Conservation (phyloP, 345 rosid genomes). For the Bruguiera gymnorhiza region DNA sequence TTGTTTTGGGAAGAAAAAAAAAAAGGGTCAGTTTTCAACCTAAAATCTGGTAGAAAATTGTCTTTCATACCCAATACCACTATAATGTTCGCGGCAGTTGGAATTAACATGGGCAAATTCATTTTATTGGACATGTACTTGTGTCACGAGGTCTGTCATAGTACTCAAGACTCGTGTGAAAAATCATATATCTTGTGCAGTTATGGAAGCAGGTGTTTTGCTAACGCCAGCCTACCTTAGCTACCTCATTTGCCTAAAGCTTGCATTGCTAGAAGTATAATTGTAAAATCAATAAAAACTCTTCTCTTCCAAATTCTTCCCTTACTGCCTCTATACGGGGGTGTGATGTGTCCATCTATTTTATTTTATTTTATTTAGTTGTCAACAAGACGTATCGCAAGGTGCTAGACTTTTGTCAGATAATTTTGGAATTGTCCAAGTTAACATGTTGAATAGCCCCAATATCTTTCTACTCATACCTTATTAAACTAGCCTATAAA, state of each 20-base stretch:
- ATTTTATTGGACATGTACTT: not conserved
- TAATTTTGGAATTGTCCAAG: too few relatives aligned
- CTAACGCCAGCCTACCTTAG: slow-evolving; percentile 25
- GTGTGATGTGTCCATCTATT: too few relatives aligned
- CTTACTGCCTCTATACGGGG: not conserved
- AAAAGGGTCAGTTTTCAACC: not conserved
- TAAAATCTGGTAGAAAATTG: not conserved
- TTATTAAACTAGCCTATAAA: too few relatives aligned
- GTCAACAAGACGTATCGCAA: too few relatives aligned
- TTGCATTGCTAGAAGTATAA: not conserved
- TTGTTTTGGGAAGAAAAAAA: not conserved
- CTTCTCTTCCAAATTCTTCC: too few relatives aligned
- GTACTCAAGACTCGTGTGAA: slow-evolving; percentile 8
- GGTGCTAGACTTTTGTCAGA: too few relatives aligned
- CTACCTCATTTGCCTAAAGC: slow-evolving; percentile 2
- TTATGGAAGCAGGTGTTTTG: not conserved
- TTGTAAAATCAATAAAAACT: too few relatives aligned
- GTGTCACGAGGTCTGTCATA: not conserved
- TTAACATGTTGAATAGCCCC: too few relatives aligned
- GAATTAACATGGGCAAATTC: not conserved
- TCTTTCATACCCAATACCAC: not conserved
- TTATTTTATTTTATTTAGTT: too few relatives aligned
- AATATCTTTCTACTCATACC: too few relatives aligned
- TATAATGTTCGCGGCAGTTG: not conserved
- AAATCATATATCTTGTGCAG: not conserved